Evolutionary conservation across 2,329 filamentous ascomycete genomes (phyloP).

Genomic region (Incumbomyces lentus): DNA sequence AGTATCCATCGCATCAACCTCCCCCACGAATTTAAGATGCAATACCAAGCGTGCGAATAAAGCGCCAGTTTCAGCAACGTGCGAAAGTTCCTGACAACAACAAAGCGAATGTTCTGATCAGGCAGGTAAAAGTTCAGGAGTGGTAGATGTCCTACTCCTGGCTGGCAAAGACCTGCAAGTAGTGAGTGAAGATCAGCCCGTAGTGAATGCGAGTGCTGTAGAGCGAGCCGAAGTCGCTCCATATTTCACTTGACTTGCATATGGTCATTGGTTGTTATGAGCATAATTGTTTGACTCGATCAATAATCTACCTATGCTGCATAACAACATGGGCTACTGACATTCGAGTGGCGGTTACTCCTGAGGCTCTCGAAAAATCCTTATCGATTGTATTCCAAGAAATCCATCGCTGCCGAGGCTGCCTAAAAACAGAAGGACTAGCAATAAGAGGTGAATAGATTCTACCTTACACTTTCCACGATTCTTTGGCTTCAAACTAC

Average conservation of each 20-base stretch:
- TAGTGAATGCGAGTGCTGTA: neutral
- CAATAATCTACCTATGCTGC: too few relatives aligned
- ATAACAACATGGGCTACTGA: too few relatives aligned
- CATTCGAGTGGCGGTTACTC: too few relatives aligned
- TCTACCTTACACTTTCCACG: too few relatives aligned
- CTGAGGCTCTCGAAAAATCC: too few relatives aligned
- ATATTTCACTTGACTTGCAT: neutral
- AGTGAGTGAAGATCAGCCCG: neutral
- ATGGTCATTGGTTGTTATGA: too few relatives aligned
- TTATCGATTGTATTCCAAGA: too few relatives aligned
- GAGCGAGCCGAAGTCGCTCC: neutral
- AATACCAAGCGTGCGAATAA: neutral
- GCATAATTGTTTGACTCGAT: too few relatives aligned
- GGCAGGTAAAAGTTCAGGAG: neutral
- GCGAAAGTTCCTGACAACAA: neutral
- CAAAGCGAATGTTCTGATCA: neutral
- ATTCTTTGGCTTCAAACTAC: too few relatives aligned
- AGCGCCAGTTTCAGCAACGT: neutral
- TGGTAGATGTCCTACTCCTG: neutral
- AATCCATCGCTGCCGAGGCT: too few relatives aligned
- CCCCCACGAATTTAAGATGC: neutral
- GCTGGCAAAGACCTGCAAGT: neutral
- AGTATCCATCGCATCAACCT: slow-evolving; percentile 41
- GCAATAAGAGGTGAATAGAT: too few relatives aligned
- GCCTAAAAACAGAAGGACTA: too few relatives aligned